phyloP scores from a whole-genome alignment of 768 basidiomycete species.

The Mycena latifolia region DNA sequence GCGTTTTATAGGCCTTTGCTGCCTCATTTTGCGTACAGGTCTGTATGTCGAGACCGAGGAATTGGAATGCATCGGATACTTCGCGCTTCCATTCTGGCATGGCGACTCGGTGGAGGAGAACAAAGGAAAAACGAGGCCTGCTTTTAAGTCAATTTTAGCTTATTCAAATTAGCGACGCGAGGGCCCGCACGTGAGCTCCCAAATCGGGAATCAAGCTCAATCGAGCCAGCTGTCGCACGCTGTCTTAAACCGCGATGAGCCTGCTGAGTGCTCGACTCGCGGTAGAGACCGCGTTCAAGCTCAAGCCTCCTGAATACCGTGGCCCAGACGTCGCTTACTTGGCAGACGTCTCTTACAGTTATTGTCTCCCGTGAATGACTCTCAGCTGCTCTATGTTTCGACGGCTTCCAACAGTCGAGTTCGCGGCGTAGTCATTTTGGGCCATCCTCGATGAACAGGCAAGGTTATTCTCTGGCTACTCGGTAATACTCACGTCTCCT shows the following conservation, averaged over 20 bases:
- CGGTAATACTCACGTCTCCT: slow-evolving; percentile 10
- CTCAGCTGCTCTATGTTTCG: slow-evolving; percentile 24
- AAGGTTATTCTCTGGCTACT: slow-evolving; percentile 23
- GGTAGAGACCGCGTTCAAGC: slow-evolving; percentile 7
- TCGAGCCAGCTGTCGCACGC: no score
- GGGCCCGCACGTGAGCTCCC: no score
- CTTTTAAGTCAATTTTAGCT: no score
- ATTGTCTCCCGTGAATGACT: slow-evolving; percentile 11
- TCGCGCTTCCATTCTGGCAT: slow-evolving; percentile 24
- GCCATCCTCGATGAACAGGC: slow-evolving; percentile 55
- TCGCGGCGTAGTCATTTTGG: slow-evolving; percentile 37
- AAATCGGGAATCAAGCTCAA: no score
- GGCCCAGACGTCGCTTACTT: slow-evolving; percentile 22
- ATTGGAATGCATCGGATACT: slow-evolving; percentile 18
- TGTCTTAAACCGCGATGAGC: no score
- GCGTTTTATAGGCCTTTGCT: slow-evolving; percentile 30
- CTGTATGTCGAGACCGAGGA: slow-evolving; percentile 14
- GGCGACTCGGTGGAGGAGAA: neutral
- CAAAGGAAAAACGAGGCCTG: slow-evolving; percentile 28
- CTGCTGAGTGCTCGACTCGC: slow-evolving; percentile 11
- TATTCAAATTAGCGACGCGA: no score
- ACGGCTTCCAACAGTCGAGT: slow-evolving; percentile 22
- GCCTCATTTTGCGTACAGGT: slow-evolving; percentile 7
- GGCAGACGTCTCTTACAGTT: slow-evolving; percentile 11
- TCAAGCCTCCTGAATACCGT: slow-evolving; percentile 23